phyloP scores from a whole-genome alignment of 805 yeast species.

The Wickerhamomyces chambardii region DNA sequence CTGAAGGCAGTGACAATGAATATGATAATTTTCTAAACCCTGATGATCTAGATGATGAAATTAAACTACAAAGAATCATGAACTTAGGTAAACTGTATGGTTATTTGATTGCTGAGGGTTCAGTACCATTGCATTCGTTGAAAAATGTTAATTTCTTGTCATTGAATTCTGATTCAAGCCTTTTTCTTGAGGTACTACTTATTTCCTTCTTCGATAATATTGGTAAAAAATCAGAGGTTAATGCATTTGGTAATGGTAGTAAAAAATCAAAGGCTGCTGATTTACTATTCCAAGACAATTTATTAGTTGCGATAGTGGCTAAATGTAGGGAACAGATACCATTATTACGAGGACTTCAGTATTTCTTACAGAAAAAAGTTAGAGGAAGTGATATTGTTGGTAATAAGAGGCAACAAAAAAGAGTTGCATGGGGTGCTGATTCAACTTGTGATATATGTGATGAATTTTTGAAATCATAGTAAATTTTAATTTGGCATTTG shows the following conservation, averaged over 20 bases:
- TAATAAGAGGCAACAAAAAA: conserved; percentile 43
- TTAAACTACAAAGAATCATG: conserved; percentile 47
- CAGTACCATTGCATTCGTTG: conserved; percentile 64
- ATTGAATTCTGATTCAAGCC: conserved; percentile 44
- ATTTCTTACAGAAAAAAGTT: conserved; percentile 42
- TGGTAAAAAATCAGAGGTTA: conserved; percentile 50
- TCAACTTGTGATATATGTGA: conserved; percentile 44
- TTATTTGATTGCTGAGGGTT: conserved; percentile 59
- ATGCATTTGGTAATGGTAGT: conserved; percentile 17
- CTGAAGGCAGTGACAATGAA: conserved; percentile 28
- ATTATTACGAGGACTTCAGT: conserved; percentile 58
- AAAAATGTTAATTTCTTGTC: conserved; percentile 67
- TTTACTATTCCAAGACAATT: conserved; percentile 34
- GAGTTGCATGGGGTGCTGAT: conserved; percentile 63
- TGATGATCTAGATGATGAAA: conserved; percentile 39
- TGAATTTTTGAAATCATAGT: conserved; percentile 24
- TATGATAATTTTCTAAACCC: conserved; percentile 17
- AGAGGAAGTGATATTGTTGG: conserved; percentile 35
- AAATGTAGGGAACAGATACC: conserved; percentile 51
- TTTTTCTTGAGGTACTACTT: conserved; percentile 68
- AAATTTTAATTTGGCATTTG: no score
- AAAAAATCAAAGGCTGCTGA: conserved; percentile 24
- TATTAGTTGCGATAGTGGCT: conserved; percentile 36
- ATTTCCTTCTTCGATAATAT: conserved; percentile 57
- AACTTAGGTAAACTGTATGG: conserved; percentile 83